Percentiles rank a stretch among this genome's conserved stretches.
Evolutionary conservation across 2,329 filamentous ascomycete genomes (phyloP).

Genomic region (Chrysosphaeria jannelii): DNA sequence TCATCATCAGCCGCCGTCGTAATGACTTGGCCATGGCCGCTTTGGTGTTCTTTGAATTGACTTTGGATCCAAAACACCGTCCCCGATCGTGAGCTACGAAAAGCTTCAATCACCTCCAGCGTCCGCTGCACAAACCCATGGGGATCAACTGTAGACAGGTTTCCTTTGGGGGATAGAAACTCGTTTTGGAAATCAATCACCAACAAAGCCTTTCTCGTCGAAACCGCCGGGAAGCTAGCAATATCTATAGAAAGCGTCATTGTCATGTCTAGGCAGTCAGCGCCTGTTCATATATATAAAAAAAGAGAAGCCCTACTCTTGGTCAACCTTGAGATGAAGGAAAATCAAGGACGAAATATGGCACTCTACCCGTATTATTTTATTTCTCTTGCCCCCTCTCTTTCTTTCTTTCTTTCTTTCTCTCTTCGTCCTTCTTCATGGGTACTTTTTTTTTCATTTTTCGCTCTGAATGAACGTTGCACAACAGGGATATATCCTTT

Average conservation of each 20-base stretch:
- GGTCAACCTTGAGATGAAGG: too few species aligned
- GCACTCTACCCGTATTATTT: too few species aligned
- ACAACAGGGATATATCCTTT: too few species aligned
- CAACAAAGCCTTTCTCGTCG: constrained; percentile 39
- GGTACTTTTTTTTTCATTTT: too few species aligned
- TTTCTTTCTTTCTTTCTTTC: too few species aligned
- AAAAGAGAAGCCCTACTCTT: too few species aligned
- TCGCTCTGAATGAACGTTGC: too few species aligned
- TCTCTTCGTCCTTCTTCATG: too few species aligned
- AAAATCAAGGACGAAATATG: too few species aligned
- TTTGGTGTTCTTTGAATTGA: constrained; percentile 32
- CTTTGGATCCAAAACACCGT: constrained; percentile 66
- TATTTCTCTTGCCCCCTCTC: too few species aligned
- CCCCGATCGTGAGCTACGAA: constrained; percentile 37
- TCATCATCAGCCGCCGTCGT: constrained; percentile 1
- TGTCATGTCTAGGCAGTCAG: too few species aligned
- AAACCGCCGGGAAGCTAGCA: constrained; percentile 21
- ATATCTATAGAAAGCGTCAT: constrained; percentile 26
- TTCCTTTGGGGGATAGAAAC: constrained; percentile 39
- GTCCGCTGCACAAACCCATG: constrained; percentile 37
- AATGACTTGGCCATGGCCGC: constrained; percentile 18
- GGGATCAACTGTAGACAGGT: constrained; percentile 32
- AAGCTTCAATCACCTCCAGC: constrained; percentile 33
- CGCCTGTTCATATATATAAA: too few species aligned
- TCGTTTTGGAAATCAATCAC: constrained; percentile 77